A percentile compares a stretch with the other conserved stretches of the same genome.
phyloP scores from a whole-genome alignment of 805 yeast genomes.

The Pichia manshurica region DNA sequence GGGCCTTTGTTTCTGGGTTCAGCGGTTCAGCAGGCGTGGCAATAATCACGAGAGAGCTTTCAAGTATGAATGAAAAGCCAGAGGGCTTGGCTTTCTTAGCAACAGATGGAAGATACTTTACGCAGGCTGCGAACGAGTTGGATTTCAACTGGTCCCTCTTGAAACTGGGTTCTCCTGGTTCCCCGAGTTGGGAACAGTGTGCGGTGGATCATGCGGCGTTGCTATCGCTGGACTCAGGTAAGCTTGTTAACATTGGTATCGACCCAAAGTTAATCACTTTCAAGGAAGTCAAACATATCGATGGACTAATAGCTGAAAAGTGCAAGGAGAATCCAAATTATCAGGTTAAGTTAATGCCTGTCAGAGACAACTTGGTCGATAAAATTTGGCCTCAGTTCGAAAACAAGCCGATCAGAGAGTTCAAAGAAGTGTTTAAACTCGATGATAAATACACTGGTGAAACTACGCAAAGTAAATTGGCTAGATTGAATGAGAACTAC shows the following conservation, averaged over 20 bases:
- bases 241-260: conserved; percentile 32
- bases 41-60: conserved; percentile 47
- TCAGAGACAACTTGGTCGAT: conserved; percentile 44
- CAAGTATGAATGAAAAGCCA: conserved; percentile 45
- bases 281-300: conserved; percentile 30
- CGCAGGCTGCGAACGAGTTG: conserved; percentile 51
- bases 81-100: conserved; percentile 51
- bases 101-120: conserved; percentile 58
- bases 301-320: conserved; percentile 29
- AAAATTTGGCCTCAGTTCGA: conserved; percentile 52
- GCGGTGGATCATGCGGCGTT: conserved; percentile 45
- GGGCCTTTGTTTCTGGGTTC: conserved; percentile 54
- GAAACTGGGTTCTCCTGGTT: conserved; percentile 45
- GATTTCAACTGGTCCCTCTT: conserved; percentile 56
- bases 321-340: conserved; percentile 24
- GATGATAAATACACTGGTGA: conserved; percentile 61
- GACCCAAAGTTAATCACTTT: conserved; percentile 47
- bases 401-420: conserved; percentile 51
- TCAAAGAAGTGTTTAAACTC: conserved; percentile 45
- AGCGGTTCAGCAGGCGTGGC: conserved; percentile 61
- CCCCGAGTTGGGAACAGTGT: conserved; percentile 57
- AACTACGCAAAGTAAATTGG: conserved; percentile 50
- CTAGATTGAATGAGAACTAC: conserved; percentile 37
- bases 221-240: conserved; percentile 41
- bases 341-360: conserved; percentile 38